A percentile compares a stretch with the other conserved stretches of the same genome.
Evolutionary conservation across 2,329 filamentous ascomycete species (phyloP).

Genomic region (Cyclaneusma minus): DNA sequence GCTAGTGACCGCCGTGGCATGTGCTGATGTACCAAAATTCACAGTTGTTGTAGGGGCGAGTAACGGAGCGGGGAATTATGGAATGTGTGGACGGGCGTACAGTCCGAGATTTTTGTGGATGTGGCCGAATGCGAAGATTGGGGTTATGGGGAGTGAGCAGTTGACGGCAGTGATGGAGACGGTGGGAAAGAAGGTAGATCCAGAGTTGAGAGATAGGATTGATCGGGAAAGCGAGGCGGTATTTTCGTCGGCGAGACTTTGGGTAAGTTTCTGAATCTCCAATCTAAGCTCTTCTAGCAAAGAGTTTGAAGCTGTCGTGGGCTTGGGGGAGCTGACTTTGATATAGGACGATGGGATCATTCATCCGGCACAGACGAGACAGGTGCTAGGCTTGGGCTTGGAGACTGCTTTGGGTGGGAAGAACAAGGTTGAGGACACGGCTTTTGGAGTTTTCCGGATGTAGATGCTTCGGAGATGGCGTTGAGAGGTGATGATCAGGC

Average conservation of each 20-base stretch:
- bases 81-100: constrained; percentile 94
- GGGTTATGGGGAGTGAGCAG: constrained; percentile 93
- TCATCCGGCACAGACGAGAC: constrained; percentile 58
- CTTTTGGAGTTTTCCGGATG: constrained; percentile 75
- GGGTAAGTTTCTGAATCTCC: constrained; percentile 32
- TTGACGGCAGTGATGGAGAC: constrained; percentile 87
- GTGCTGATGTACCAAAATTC: constrained; percentile 89
- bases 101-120: constrained; percentile 85
- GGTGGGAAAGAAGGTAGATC: constrained; percentile 71
- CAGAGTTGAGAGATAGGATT: constrained; percentile 67
- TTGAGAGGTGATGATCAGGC: too few species aligned
- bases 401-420: constrained; percentile 55
- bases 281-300: background rate
- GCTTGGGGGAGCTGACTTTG: constrained; percentile 3
- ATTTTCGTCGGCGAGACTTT: constrained; percentile 77
- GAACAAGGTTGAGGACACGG: constrained; percentile 45
- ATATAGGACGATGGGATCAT: constrained; percentile 62
- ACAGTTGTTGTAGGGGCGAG: constrained; percentile 90
- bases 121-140: constrained; percentile 89
- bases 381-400: constrained; percentile 57
- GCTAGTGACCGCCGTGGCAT: constrained; percentile 87
- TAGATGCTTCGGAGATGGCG: too few species aligned
- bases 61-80: constrained; percentile 92
- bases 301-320: background rate
- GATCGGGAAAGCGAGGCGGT: constrained; percentile 80